These are phyloP conservation scores for Thinopyrum elongatum DNA, from an alignment of 176 grass and related monocot genomes.

Conservation along the genomic window DNA sequence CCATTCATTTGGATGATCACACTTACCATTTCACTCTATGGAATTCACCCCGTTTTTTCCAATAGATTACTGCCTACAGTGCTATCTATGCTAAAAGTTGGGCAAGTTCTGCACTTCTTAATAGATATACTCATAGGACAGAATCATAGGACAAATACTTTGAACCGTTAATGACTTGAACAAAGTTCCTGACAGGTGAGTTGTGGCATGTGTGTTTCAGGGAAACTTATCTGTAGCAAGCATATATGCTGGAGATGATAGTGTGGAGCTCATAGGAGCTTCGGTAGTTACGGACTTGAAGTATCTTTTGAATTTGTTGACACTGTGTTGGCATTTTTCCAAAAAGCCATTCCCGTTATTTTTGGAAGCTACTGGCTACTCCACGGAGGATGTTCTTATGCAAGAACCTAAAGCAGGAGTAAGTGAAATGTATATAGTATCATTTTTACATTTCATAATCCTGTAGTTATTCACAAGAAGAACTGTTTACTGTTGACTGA, in stretches of 20 bases:
- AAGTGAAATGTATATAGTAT: constrained; percentile 35
- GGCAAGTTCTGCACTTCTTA: neutral
- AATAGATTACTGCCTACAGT: neutral
- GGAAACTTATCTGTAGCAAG: constrained; percentile 87
- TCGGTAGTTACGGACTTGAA: constrained; percentile 75
- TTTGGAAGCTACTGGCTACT: constrained; percentile 81
- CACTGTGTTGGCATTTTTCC: constrained; percentile 97
- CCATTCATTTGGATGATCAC: neutral
- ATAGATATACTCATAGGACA: neutral
- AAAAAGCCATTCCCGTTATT: constrained; percentile 95
- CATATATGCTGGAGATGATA: constrained; percentile 86
- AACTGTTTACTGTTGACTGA: constrained; percentile 12
- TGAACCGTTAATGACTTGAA: neutral
- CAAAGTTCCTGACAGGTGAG: constrained; percentile 19
- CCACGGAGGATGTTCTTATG: constrained; percentile 73
- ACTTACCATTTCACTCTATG: neutral
- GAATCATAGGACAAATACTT: neutral
- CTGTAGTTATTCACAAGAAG: neutral
- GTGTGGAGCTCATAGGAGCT: constrained; percentile 78
- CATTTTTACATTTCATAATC: neutral
- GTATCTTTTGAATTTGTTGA: constrained; percentile 83
- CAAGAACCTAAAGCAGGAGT: constrained; percentile 99
- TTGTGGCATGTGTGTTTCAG: constrained; percentile 55
- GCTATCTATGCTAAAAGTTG: neutral
- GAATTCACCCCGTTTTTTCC: neutral